Conservation (phyloP, 768 basidiomycete genomes). For the Trametes gibbosa region DNA sequence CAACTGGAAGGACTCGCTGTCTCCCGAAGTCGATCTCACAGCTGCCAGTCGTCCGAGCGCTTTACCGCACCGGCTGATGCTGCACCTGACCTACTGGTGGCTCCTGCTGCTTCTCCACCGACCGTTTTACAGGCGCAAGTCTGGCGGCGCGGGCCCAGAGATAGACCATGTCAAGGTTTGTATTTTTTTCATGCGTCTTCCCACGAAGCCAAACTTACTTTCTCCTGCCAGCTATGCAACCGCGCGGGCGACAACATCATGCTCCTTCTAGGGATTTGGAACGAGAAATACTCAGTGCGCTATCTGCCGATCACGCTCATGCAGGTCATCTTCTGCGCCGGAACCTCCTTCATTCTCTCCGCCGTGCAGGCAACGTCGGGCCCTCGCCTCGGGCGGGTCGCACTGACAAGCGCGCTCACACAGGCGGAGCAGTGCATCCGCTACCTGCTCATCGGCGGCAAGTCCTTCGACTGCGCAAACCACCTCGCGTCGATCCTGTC, state of each 20-base stretch:
- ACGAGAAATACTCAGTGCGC: slow-evolving; percentile 51
- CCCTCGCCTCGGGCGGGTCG: slow-evolving; percentile 46
- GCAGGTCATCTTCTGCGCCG: slow-evolving; percentile 58
- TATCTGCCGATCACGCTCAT: slow-evolving; percentile 56
- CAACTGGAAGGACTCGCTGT: slow-evolving; percentile 37
- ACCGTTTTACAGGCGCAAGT: slow-evolving; percentile 39
- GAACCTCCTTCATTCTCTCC: slow-evolving; percentile 53
- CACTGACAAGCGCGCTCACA: slow-evolving; percentile 41
- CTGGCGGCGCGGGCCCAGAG: slow-evolving; percentile 37
- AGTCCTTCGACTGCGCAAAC: slow-evolving; percentile 51
- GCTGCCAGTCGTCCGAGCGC: slow-evolving; percentile 45
- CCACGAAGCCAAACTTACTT: not conserved
- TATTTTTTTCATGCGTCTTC: not conserved
- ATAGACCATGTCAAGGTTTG: slow-evolving; percentile 52
- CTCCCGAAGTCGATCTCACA: slow-evolving; percentile 50
- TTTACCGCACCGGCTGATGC: slow-evolving; percentile 53
- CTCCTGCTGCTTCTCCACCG: slow-evolving; percentile 58
- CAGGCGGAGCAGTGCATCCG: slow-evolving; percentile 47
- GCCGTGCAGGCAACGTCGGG: slow-evolving; percentile 49
- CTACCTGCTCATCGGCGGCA: slow-evolving; percentile 52
- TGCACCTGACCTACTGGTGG: slow-evolving; percentile 59
- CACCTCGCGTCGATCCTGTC: slow-evolving; percentile 25
- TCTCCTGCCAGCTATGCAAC: slow-evolving; percentile 44
- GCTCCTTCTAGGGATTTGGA: slow-evolving; percentile 49
- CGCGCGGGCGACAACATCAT: slow-evolving; percentile 55